Percentiles rank a stretch among this genome's conserved stretches.
Evolutionary conservation across 2,329 filamentous ascomycete genomes (phyloP).

Genomic region (Talaromyces sp.): DNA sequence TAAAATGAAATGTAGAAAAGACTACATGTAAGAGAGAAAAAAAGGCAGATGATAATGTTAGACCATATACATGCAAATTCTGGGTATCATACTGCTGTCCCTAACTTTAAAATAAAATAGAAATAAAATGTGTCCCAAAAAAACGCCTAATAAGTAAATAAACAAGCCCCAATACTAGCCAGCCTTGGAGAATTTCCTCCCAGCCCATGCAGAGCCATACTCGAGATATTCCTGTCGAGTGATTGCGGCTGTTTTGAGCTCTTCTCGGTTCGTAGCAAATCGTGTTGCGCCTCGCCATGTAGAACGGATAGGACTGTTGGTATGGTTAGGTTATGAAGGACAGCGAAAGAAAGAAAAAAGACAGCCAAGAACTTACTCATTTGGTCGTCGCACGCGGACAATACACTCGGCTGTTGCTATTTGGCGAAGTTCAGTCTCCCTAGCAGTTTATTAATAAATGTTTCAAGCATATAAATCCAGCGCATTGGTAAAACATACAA

Average conservation of each 20-base stretch:
- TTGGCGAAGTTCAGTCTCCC: conserved; percentile 65
- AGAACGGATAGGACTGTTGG: conserved; percentile 61
- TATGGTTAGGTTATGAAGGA: background rate
- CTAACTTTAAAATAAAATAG: background rate
- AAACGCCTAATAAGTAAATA: conserved; percentile 3
- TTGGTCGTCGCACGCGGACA: conserved; percentile 66
- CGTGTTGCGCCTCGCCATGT: conserved; percentile 83
- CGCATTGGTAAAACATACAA: conserved; percentile 45
- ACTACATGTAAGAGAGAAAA: background rate
- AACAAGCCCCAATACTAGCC: background rate
- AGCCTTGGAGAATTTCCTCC: conserved; percentile 60
- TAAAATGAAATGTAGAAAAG: background rate
- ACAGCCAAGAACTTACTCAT: conserved; percentile 46
- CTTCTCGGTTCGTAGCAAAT: conserved; percentile 64
- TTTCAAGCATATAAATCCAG: background rate
- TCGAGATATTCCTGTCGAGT: conserved; percentile 90
- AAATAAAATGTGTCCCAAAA: background rate
- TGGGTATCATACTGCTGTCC: conserved; percentile 11
- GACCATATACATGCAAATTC: background rate
- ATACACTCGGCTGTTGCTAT: conserved; percentile 71
- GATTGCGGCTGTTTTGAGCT: conserved; percentile 64
- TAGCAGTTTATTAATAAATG: conserved; percentile 22
- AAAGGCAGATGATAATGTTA: background rate
- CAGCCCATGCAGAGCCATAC: conserved; percentile 69
- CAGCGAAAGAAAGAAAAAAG: background rate